Conservation (phyloP, 73 alveolate species). For the Durusdinium trenchii region DNA sequence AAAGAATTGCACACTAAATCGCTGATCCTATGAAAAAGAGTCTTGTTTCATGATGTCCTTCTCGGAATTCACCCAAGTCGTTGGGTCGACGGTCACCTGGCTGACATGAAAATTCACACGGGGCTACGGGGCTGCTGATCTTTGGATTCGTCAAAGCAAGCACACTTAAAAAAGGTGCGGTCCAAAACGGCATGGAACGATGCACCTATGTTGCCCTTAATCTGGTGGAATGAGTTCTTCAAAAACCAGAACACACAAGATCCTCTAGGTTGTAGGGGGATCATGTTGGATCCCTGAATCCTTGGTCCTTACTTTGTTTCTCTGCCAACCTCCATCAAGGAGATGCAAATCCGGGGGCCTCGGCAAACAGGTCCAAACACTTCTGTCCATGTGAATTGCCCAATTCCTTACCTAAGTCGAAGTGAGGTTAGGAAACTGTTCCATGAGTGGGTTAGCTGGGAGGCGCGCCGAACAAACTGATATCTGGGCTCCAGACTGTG, state of each 20-base stretch:
- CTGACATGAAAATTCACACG: no score
- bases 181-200: no score
- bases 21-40: no score
- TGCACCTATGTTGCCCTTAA: neutral
- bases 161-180: no score
- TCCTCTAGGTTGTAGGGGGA: neutral
- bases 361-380: neutral
- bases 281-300: neutral
- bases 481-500: neutral
- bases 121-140: no score
- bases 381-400: no score
- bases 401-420: no score
- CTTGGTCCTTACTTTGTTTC: neutral
- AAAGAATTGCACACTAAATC: neutral
- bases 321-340: slow-evolving; percentile 21
- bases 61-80: slow-evolving; percentile 12
- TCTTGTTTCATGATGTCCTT: no score
- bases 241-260: neutral
- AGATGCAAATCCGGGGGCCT: slow-evolving; percentile 71
- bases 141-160: no score
- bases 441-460: no score
- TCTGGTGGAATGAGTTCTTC: neutral
- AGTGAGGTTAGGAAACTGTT: no score
- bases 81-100: slow-evolving; percentile 40
- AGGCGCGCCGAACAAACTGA: no score